Base-by-base conservation (phyloP, 805 yeast species). In the Myxozyma geophila region DNA sequence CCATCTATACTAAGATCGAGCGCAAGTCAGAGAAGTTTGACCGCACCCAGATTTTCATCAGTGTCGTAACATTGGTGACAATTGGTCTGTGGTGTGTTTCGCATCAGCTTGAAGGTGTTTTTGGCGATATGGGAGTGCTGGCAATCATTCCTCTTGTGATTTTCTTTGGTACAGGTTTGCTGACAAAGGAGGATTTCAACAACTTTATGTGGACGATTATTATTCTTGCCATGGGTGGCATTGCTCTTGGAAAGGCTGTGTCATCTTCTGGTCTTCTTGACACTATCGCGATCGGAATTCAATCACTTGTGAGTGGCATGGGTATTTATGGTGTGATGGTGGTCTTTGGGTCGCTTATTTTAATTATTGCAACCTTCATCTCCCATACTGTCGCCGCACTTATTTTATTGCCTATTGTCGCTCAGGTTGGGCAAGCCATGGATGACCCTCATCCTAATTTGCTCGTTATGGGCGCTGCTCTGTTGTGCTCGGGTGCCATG, bases 61-160 rank as follows among this genome's bases (percentile, higher is more conserved):
- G 87, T 1, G 68, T 75, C 1, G 90, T 91, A 2, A 85, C 96
- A 0, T 66, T 87, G 0, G 71, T 80, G 0, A 95, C 99, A 0
- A 93, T 93, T 62, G 75, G 84, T 1, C 78, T 93, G 48, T 93
- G 99, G 99, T 93, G 98, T 78, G 78, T 91, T 59, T 88, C 96
- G 0, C 89, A 89, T 46, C 84, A 85, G 71, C 77, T 92, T 10
- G 86, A 88, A 62, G 84, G 84, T 0, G 73, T 85, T 1, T 85
- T 93, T 73, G 99, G 99, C 40, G 97, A 92, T 71, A 91, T 92
- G 95, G 99, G 99, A n/a, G 87, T 92, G 68, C 86, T 95, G 64
- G 96, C 98, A 0, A 82, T 95, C 60, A 82, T 92, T 17, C 98
- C 99, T 10, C 83, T 93, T 72, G 82, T 92, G n/a, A 77, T 91